Evolutionary conservation across 169 alveolate species (phyloP), one percentile per base, ranked within the genome.

Genomic region (Amoebophrya sp.): DNA sequence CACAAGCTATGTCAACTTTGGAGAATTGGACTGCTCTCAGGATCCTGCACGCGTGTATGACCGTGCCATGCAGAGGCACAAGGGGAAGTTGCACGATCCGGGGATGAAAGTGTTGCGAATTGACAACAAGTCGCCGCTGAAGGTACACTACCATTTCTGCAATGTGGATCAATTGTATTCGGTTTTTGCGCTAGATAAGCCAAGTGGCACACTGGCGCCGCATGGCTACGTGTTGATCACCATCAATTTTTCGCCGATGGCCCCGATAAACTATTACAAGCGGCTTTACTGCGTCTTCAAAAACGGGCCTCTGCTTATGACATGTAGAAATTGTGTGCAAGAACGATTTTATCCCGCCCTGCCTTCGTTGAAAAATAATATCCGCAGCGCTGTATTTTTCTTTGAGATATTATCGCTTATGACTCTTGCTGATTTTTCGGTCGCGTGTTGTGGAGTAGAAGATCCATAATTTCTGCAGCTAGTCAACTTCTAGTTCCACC

Each of bases 81-180:
- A 65, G 83, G 83, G 83, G n/a, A 65, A 65, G 33, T n/a, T n/a
- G n/a, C n/a, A n/a, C n/a, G 83, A 65, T 26, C 83, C 83, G 33
- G 65, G 65, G 6, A 18, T 47, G 65, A 47, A 47, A 18, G 18
- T 47, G 6, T 18, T 47, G 65, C 6, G 65, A 18, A 6, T 47
- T 12, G 65, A 47, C 65, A 47, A 47, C 18, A 47, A 18, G 65
- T 47, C 65, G 29, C 65, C 65, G 65, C 65, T 47, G 65, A 47
- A 47, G 65, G 65, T 47, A 6, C 65, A 47, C 65, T 47, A 47
- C 65, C 65, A 47, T 18, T 47, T 47, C 65, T 6, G 6, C 29
- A 47, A 47, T 18, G 18, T 6, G 29, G 6, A 6, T 18, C 65
- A 47, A 18, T 18, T 47, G 18, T 47, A 47, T 18, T 12, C 6